Conservation (phyloP, 257 asterid genomes). For the Paraleonurus japonicus region DNA sequence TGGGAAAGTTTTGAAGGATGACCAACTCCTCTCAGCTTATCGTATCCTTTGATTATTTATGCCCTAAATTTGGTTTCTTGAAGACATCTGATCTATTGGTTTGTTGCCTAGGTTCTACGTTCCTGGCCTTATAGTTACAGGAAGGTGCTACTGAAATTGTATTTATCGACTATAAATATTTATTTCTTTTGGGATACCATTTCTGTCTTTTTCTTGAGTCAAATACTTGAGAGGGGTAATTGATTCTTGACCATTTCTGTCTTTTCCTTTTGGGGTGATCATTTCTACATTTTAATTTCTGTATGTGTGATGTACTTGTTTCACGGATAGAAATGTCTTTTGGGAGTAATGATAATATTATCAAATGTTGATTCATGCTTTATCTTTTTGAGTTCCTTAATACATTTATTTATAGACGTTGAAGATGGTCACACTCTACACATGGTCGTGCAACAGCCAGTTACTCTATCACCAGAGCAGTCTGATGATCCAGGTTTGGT, state of each 20-base stretch:
- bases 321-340: not conserved
- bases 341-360: constrained; percentile 4
- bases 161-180: not conserved
- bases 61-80: constrained; percentile 8
- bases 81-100: constrained; percentile 16
- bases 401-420: constrained; percentile 55
- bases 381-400: constrained; percentile 53
- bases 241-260: not conserved
- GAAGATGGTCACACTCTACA: constrained; percentile 98
- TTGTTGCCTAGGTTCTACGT: constrained; percentile 2
- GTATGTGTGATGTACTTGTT: not conserved
- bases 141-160: constrained; percentile 15
- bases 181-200: not conserved
- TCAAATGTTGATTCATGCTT: not conserved
- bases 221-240: not conserved
- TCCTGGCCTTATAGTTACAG: constrained; percentile 12
- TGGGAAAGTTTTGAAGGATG: constrained; percentile 93
- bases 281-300: not conserved
- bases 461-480: constrained; percentile 45
- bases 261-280: not conserved
- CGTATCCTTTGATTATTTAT: constrained; percentile 71
- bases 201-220: not conserved
- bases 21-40: constrained; percentile 96
- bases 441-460: constrained; percentile 86
- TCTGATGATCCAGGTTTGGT: constrained; percentile 62